Evolutionary conservation across 441 rosid species (phyloP), one percentile per base, ranked within the genome.

Genomic region (Corymbia citriodora): DNA sequence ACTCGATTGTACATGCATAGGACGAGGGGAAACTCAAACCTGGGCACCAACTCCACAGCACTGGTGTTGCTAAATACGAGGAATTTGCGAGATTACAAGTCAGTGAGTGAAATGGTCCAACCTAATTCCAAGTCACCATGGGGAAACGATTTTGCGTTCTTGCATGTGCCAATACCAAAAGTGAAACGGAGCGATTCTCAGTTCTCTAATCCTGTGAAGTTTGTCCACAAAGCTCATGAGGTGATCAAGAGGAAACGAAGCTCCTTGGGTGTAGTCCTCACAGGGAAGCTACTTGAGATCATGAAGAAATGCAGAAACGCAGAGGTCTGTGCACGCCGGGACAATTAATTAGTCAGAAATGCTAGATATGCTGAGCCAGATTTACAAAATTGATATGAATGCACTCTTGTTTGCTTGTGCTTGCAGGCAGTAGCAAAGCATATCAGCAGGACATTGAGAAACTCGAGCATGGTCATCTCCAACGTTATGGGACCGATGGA

Each of bases 61-160:
- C 10, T 95, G 65, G 94, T 95, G 72, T 36, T 94, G 90, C 93
- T 95, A 15, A 95, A 93, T 72, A 95, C 96, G 1, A 92, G 95
- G 87, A 85, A 55, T 83, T 36, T 93, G 40, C 82, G 87, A 8
- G 94, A 94, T 4, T 94, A 94, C 91, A 93, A 90, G 48, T 93
- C 95, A 10, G 90, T 94, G 17, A 15, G 92, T 91, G 96, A 95
- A 65, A 95, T 95, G 97, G 81, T 89, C 10, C 91, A 85, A 36
- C 92, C 96, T 53, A 88, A 92, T 59, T 79, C 93, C 9, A 88
- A 93, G 17, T 87, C 92, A 1, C 92, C 94, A 2, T 95, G 95
- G 95, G 96, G 97, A 4, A 95, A 95, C 89, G 89, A 86, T 23
- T 93, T 96, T n/a, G 90, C 90, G 0, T 93, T 94, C 91, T 88